These are phyloP conservation scores for Rhodotorula sp. DNA, from an alignment of 1,284 basidiomycete genomes.

Conservation along the genomic window DNA sequence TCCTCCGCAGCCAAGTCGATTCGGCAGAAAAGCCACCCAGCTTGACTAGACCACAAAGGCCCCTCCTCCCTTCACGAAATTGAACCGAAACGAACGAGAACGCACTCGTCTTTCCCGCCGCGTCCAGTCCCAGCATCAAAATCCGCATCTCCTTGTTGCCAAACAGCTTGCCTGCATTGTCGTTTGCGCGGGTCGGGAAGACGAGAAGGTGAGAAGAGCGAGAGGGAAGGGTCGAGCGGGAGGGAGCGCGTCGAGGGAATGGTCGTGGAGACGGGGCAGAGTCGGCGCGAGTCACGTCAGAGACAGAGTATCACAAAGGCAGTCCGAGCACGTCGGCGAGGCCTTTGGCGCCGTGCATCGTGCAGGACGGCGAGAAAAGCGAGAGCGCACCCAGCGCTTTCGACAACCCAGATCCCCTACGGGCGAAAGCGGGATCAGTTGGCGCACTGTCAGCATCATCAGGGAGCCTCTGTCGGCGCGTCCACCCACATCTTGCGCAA, in stretches of 20 bases:
- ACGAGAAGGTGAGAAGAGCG: not conserved
- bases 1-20: too few relatives aligned
- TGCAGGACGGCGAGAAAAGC: not conserved
- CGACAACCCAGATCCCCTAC: slow-evolving; percentile 30
- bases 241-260: not conserved
- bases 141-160: slow-evolving; percentile 49
- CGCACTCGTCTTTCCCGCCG: slow-evolving; percentile 85
- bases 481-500: too few relatives aligned
- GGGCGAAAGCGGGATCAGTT: not conserved
- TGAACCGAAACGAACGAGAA: not conserved
- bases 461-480: too few relatives aligned
- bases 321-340: not conserved
- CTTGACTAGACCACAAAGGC: too few relatives aligned
- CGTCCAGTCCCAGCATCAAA: slow-evolving; percentile 47
- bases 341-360: not conserved
- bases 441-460: not conserved
- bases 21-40: too few relatives aligned
- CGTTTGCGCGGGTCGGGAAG: not conserved
- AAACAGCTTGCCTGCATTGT: slow-evolving; percentile 41
- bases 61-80: too few relatives aligned
- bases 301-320: too few relatives aligned
- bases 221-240: not conserved
- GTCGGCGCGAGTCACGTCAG: not conserved
- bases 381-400: slow-evolving; percentile 27
- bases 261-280: not conserved